Evolutionary conservation across 2,329 filamentous ascomycete genomes (phyloP).

Genomic region (Aschersonia sp.): DNA sequence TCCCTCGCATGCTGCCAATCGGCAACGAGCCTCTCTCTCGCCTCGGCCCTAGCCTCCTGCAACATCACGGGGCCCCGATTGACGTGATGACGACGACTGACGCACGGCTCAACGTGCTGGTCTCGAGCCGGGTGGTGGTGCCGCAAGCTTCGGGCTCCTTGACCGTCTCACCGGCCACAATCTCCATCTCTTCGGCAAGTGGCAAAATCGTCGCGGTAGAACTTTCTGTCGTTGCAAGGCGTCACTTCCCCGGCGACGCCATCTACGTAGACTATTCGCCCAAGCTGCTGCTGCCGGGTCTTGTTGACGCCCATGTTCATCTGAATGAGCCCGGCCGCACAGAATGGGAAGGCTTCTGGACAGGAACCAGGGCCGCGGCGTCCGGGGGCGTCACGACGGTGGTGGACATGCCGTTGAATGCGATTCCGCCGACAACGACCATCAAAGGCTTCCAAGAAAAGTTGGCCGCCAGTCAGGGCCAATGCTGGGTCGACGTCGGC

Average conservation of each 20-base stretch:
- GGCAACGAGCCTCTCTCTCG: too few relatives aligned
- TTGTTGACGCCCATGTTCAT: slow-evolving; percentile 96
- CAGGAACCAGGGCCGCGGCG: slow-evolving; percentile 83
- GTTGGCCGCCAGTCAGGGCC: slow-evolving; percentile 64
- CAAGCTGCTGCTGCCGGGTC: slow-evolving; percentile 70
- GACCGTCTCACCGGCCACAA: slow-evolving; percentile 63
- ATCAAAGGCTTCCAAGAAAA: slow-evolving; percentile 72
- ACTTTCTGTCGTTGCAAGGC: slow-evolving; percentile 57
- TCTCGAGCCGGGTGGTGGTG: slow-evolving; percentile 72
- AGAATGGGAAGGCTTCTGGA: slow-evolving; percentile 97
- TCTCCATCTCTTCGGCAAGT: slow-evolving; percentile 61
- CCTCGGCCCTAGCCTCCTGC: too few relatives aligned
- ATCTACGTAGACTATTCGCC: slow-evolving; percentile 77
- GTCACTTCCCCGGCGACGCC: slow-evolving; percentile 57
- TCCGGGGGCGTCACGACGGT: slow-evolving; percentile 95
- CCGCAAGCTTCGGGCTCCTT: slow-evolving; percentile 46
- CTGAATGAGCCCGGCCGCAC: slow-evolving; percentile 93
- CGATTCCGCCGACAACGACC: slow-evolving; percentile 91
- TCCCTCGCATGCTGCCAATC: too few relatives aligned
- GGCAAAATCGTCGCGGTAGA: slow-evolving; percentile 76
- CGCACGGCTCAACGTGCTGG: slow-evolving; percentile 50
- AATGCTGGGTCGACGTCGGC: slow-evolving; percentile 98
- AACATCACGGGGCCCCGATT: too few relatives aligned
- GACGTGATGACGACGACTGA: neutral
- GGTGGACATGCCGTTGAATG: slow-evolving; percentile 94